Evolutionary conservation across 208 protist species (phyloP).

Genomic region (Leishmania martiniquensis): DNA sequence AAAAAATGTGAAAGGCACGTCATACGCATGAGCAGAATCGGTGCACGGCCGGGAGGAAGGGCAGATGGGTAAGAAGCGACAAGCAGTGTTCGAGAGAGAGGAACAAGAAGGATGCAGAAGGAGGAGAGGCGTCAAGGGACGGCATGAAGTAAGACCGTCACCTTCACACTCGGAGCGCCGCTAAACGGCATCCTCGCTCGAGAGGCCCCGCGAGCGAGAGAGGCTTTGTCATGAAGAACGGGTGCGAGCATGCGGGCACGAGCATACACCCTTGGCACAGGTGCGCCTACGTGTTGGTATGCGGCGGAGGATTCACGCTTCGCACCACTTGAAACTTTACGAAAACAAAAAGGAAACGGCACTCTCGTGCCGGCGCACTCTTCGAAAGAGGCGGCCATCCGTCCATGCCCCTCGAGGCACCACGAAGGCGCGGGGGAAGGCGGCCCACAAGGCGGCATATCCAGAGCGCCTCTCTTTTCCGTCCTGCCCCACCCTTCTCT

Average conservation of each 20-base stretch:
- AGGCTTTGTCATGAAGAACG: neutral
- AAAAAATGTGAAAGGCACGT: neutral
- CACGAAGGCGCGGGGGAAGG: neutral
- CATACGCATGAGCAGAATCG: constrained; percentile 5
- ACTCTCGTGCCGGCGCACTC: neutral
- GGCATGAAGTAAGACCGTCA: neutral
- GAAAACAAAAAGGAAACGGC: neutral
- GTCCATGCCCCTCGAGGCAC: neutral
- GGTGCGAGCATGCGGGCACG: neutral
- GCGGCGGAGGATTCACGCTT: neutral
- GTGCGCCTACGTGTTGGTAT: constrained; percentile 6
- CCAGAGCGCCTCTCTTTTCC: neutral
- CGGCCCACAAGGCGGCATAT: neutral
- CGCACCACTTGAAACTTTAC: no score
- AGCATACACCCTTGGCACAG: neutral
- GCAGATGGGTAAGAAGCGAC: neutral
- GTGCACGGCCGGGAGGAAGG: neutral
- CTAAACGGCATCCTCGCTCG: neutral
- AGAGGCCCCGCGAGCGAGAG: neutral
- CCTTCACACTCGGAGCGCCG: neutral
- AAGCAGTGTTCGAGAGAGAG: neutral
- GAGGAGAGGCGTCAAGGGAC: neutral
- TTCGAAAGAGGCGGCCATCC: neutral
- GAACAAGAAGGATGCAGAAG: neutral
- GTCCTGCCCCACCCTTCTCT: neutral